A percentile compares a stretch with the other conserved stretches of the same genome.
Evolutionary conservation across 192 early-diverging fungal genomes (phyloP).

Genomic region (Haplosporangium gracile): DNA sequence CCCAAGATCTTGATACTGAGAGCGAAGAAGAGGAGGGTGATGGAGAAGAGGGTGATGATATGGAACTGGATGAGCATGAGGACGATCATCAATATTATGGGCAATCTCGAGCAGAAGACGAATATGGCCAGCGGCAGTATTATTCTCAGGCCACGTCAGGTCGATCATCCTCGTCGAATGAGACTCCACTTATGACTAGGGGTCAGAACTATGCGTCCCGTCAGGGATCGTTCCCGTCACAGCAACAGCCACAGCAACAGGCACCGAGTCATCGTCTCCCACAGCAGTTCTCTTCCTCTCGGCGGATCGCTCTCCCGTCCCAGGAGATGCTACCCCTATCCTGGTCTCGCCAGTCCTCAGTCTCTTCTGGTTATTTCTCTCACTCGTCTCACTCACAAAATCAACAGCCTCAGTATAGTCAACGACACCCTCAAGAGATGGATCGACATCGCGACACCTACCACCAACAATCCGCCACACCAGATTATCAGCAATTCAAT

Average conservation of each 20-base stretch:
- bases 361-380: background rate
- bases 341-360: background rate
- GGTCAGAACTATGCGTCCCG: background rate
- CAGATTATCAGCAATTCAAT: background rate
- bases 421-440: constrained; percentile 14
- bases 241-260: background rate
- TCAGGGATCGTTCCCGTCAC: background rate
- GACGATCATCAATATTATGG: background rate
- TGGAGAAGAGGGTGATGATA: background rate
- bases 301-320: background rate
- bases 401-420: background rate
- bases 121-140: background rate
- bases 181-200: background rate
- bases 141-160: background rate
- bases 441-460: background rate
- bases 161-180: background rate
- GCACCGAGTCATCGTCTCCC: background rate
- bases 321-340: background rate
- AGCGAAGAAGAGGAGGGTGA: background rate
- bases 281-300: background rate
- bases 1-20: background rate
- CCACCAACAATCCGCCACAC: background rate
- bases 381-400: background rate
- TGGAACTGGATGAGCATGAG: background rate
- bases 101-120: background rate